Evolutionary conservation across 2,329 filamentous ascomycete genomes (phyloP).

Genomic region (Fusarium longipes): DNA sequence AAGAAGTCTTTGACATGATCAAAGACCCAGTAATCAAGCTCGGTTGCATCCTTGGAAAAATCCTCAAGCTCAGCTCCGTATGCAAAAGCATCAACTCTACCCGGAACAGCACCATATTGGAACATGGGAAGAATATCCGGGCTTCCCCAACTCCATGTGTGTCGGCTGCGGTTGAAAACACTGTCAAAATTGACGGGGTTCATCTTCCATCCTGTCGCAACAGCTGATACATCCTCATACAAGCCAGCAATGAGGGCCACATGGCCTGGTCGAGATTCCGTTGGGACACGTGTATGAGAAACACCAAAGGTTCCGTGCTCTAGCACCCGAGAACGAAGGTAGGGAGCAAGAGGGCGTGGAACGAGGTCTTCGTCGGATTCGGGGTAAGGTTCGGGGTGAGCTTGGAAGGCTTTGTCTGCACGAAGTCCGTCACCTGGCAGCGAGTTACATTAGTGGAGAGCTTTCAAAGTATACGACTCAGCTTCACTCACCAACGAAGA

Average conservation of each 20-base stretch:
- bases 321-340: constrained; percentile 87
- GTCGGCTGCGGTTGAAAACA: constrained; percentile 94
- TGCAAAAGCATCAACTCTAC: constrained; percentile 85
- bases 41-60: constrained; percentile 82
- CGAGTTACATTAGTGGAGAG: constrained; percentile 16
- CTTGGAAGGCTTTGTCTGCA: constrained; percentile 97
- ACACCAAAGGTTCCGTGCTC: constrained; percentile 95
- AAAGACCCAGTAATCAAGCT: constrained; percentile 95
- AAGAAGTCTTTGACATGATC: constrained; percentile 92
- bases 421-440: constrained; percentile 84
- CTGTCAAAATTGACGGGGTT: constrained; percentile 99
- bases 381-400: constrained; percentile 86
- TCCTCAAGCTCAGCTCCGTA: constrained; percentile 91
- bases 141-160: constrained; percentile 99
- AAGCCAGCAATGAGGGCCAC: constrained; percentile 96
- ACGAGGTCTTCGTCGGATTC: constrained; percentile 71
- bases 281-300: constrained; percentile 95
- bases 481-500: constrained; percentile 83
- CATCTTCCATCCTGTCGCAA: constrained; percentile 97
- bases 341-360: constrained; percentile 87
- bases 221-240: constrained; percentile 97
- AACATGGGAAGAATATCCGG: constrained; percentile 99
- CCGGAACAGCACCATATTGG: constrained; percentile 87
- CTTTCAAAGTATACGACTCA: background rate
- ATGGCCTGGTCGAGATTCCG: constrained; percentile 94